Evolutionary conservation across 257 asterid genomes (phyloP).

Genomic region (Cynanchum wilfordii): DNA sequence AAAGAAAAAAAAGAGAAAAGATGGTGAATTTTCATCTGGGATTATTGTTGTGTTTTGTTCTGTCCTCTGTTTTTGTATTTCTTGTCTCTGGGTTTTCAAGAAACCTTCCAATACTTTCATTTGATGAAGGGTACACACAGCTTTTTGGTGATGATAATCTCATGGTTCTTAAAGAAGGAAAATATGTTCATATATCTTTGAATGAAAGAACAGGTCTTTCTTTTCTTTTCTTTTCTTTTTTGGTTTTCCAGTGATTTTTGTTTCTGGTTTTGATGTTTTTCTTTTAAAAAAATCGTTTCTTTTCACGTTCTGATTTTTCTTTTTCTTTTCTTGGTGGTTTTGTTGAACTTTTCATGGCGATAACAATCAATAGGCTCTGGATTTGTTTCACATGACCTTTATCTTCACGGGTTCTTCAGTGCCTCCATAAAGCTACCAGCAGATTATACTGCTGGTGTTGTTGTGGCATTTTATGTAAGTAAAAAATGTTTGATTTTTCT

Average conservation of each 20-base stretch:
- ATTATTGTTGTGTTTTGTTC: neutral
- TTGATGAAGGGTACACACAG: conserved; percentile 85
- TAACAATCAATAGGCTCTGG: conserved; percentile 58
- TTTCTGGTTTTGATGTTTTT: neutral
- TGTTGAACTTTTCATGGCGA: neutral
- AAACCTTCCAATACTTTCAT: conserved; percentile 59
- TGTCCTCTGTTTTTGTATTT: conserved; percentile 31
- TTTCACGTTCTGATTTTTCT: neutral
- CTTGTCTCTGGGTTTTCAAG: conserved; percentile 49
- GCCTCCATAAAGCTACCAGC: conserved; percentile 88
- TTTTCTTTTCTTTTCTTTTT: neutral
- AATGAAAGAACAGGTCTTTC: conserved; percentile 75
- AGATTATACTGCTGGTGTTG: conserved; percentile 93
- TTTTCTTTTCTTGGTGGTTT: neutral
- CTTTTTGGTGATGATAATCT: conserved; percentile 79
- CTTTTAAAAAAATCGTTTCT: neutral
- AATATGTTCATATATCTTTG: conserved; percentile 59
- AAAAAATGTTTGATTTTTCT: neutral
- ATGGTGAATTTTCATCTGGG: conserved; percentile 32
- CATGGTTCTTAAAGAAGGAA: conserved; percentile 68
- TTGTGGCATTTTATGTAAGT: conserved; percentile 94
- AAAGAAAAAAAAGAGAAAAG: neutral
- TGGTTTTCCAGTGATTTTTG: neutral
- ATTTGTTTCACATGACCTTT: conserved; percentile 82
- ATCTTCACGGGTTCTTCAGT: conserved; percentile 77